phyloP scores from a whole-genome alignment of 2,329 filamentous ascomycete genomes.

The Penicillium sp. region DNA sequence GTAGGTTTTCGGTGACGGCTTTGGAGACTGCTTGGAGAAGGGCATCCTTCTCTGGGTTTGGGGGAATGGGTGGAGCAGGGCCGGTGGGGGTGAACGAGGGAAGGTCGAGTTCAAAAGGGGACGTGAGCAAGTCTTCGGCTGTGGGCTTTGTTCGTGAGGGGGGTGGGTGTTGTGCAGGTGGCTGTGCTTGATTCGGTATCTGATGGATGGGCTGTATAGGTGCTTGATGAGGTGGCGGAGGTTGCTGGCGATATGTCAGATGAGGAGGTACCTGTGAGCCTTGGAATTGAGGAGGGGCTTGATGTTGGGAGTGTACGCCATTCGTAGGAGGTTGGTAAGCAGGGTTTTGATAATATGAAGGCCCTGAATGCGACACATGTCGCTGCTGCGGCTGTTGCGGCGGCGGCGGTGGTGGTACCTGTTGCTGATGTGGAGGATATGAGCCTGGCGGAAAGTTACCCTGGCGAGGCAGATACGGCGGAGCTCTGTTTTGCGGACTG shows the following conservation, averaged over 20 bases:
- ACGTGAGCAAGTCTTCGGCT: conserved; percentile 64
- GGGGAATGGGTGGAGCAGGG: conserved; percentile 83
- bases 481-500: conserved; percentile 19
- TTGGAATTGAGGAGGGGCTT: conserved; percentile 20
- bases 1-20: conserved; percentile 71
- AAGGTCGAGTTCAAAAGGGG: conserved; percentile 64
- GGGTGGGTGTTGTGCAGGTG: conserved; percentile 24
- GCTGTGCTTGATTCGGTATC: conserved; percentile 28
- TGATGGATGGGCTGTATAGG: conserved; percentile 27
- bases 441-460: conserved; percentile 27
- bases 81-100: conserved; percentile 49
- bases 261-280: conserved; percentile 31
- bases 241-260: conserved; percentile 37
- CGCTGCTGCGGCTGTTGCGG: conserved; percentile 21
- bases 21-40: conserved; percentile 77
- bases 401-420: neutral
- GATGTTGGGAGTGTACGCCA: conserved; percentile 27
- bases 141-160: conserved; percentile 38
- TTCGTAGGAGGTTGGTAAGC: conserved; percentile 20
- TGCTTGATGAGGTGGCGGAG: conserved; percentile 36
- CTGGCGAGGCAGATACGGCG: conserved; percentile 37
- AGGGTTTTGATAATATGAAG: conserved; percentile 25
- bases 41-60: conserved; percentile 93
- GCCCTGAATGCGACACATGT: conserved; percentile 21
- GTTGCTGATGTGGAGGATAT: conserved; percentile 9